phyloP scores from a whole-genome alignment of 2,329 filamentous ascomycete species.

The Stagonosporopsis rhizophila region DNA sequence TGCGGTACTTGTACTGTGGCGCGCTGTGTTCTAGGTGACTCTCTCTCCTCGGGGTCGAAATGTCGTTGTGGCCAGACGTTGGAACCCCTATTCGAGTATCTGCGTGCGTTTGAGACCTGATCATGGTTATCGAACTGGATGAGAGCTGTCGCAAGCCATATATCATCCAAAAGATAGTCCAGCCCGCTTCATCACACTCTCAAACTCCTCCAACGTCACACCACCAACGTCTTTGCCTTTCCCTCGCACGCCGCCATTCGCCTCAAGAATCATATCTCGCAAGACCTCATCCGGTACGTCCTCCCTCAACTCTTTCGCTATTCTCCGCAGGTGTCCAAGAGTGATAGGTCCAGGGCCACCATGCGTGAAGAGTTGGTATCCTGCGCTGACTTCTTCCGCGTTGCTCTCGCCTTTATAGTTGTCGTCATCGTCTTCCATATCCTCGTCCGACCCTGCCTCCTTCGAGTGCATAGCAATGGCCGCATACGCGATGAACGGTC shows the following conservation, averaged over 20 bases:
- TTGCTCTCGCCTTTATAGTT: slow-evolving; percentile 36
- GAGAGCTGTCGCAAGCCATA: neutral
- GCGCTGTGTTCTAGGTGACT: neutral
- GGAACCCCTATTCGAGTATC: neutral
- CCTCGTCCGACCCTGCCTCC: slow-evolving; percentile 44
- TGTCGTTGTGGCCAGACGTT: neutral
- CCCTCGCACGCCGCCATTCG: slow-evolving; percentile 73
- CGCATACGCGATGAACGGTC: slow-evolving; percentile 84
- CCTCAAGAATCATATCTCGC: slow-evolving; percentile 93
- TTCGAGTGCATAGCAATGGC: slow-evolving; percentile 77
- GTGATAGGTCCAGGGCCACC: slow-evolving; percentile 71
- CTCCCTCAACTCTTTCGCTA: slow-evolving; percentile 83
- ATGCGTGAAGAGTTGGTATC: slow-evolving; percentile 80
- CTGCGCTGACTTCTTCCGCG: slow-evolving; percentile 77
- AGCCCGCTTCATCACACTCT: slow-evolving; percentile 82
- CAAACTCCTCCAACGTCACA: slow-evolving; percentile 81
- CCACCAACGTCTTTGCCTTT: slow-evolving; percentile 67
- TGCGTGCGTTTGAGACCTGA: neutral
- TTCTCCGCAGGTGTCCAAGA: slow-evolving; percentile 75
- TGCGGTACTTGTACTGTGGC: neutral
- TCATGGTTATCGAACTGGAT: neutral
- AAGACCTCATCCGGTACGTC: slow-evolving; percentile 83
- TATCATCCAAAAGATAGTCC: slow-evolving; percentile 75
- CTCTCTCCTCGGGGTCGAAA: neutral
- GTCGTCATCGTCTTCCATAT: slow-evolving; percentile 56